Evolutionary conservation across 176 grass and related monocot species (phyloP), one percentile per base, ranked within the genome.

Genomic region (Eleusine coracana): DNA sequence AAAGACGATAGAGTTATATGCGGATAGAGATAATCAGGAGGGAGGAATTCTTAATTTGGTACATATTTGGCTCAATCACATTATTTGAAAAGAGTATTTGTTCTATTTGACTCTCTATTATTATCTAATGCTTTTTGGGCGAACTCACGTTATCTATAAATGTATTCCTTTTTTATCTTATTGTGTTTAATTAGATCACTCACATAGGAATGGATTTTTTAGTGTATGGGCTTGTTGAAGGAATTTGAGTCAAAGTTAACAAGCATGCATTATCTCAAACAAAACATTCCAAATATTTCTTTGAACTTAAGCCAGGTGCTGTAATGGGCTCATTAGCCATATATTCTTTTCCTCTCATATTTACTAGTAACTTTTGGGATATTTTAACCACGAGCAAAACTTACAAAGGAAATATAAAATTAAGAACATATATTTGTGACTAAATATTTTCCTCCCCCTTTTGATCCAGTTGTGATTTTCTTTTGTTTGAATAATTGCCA

Each of bases 31-130:
- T 88, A 61, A 34, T 34, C 29, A 86, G 78, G 86, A 94, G 18
- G 90, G 95, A 75, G 92, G 85, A 70, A 89, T 95, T 70, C 28
- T 82, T 89, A 86, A 93, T 46, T 86, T 80, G 86, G 95, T 98
- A 88, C 85, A 73, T 84, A 16, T 70, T 82, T 21, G 10, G 25
- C 10, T 63, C 25, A 63, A 7, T 63, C 23, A 6, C 25, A 29
- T 29, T 63, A 63, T 29, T 63, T 29, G 13, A 13, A 5, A 63
- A 1, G 10, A 63, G 60, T 29, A 29, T 10, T 14, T 63, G 18
- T 29, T 63, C 60, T 23, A 59, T 23, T 58, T 59, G 56, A 1
- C 54, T 56, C 54, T 21, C 18, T 21, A n/a, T 2, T 5, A 58
- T n/a, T 21, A n/a, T 23, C 21, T 23, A 58, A n/a, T 21, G 4